These are phyloP conservation scores for Chloranthus sessilifolius DNA, from an alignment of 164 flowering plant species.

Conservation along the genomic window DNA sequence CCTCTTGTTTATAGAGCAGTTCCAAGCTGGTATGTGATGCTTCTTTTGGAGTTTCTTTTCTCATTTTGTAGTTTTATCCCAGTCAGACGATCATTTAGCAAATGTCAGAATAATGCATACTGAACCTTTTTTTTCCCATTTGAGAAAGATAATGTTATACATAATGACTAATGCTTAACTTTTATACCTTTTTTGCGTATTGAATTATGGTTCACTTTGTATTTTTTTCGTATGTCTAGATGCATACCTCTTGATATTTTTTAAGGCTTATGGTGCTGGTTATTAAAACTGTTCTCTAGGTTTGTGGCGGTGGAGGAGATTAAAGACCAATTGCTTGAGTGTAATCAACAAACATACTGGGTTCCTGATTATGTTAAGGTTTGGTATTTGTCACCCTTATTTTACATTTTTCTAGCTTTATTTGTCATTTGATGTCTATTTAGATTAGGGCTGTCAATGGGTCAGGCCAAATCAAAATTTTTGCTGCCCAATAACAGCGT, in stretches of 20 bases:
- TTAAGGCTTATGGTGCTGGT: no score
- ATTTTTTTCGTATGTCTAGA: not conserved
- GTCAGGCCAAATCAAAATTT: no score
- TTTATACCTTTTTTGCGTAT: no score
- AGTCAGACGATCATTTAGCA: no score
- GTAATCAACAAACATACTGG: slow-evolving; percentile 88
- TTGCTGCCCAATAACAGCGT: no score
- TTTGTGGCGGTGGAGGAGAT: slow-evolving; percentile 79
- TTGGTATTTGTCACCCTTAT: not conserved
- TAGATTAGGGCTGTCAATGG: no score
- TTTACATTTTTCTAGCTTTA: not conserved
- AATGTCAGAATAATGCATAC: no score
- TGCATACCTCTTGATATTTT: not conserved
- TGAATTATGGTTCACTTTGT: not conserved
- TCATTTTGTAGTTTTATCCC: no score
- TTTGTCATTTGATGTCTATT: no score
- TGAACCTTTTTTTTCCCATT: not conserved
- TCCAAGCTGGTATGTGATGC: slow-evolving; percentile 74
- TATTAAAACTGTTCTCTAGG: slow-evolving; percentile 31
- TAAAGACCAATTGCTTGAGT: slow-evolving; percentile 76
- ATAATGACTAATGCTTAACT: not conserved
- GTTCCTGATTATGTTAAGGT: slow-evolving; percentile 99
- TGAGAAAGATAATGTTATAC: not conserved
- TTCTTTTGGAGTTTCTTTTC: no score
- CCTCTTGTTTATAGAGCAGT: slow-evolving; percentile 98